Base-by-base conservation (phyloP, 2,329 filamentous ascomycete species). In the Pseudogymnoascus sp. region DNA sequence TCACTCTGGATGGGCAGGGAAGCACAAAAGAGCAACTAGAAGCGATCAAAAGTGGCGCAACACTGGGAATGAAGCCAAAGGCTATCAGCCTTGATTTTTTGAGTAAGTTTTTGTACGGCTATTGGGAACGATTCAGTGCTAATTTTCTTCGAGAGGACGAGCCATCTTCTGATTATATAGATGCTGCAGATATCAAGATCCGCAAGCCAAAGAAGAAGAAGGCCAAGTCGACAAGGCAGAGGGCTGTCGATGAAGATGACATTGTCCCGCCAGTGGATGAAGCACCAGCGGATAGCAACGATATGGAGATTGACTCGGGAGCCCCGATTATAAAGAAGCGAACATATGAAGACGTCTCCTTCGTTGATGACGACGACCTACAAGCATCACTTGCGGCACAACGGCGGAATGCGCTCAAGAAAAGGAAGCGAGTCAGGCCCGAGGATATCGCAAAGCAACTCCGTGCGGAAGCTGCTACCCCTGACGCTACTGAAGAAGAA, bases 201-300 rank as follows among this genome's bases (percentile, higher is more conserved):
- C 96, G 92, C 78, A 99, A 96, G 75, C 88, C 91, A 0, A 97
- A 96, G 77, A 97, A 89, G 77, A 96, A 93, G 78, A 95, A 93
- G 77, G 83, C 85, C 34, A 93, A 92, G 74, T 82, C 84, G 23
- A 90, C 89, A 1, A 82, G 90, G 60, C 85, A 89, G 72, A 89
- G 88, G 68, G 82, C 82, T 1, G 77, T 81, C n/a, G 84, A 87
- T 44, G 84, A 87, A 31, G 85, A 88, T 63, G 84, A 74, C 8
- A 77, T 87, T 4, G 81, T 86, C 64, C 78, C 80, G 1, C 67
- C 75, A 2, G 77, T 78, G 14, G 68, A 76, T 21, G 71, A 69
- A 40, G 36, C 71, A 18, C 60, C 65, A 28, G 67, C 69, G 36
- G 66, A 68, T 3, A 75, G 77, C 37, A 81, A 81, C 61, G 76